phyloP scores from a whole-genome alignment of 202 grass and related monocot genomes.

The Saccharum hybrid region DNA sequence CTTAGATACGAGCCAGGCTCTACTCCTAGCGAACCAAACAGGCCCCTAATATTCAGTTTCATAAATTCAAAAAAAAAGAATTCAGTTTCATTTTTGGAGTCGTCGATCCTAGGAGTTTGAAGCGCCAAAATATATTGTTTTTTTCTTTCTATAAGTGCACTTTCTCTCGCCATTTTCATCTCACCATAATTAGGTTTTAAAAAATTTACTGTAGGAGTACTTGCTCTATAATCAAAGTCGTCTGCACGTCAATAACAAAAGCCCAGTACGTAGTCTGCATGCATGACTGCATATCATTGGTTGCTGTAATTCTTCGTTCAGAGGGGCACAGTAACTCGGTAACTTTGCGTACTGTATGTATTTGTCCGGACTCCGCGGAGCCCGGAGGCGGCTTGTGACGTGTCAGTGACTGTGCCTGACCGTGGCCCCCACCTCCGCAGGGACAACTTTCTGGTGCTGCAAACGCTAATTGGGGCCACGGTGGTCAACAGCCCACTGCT shows the following conservation, averaged over 20 bases:
- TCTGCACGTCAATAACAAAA: neutral
- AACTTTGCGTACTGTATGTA: neutral
- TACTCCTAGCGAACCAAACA: too few species aligned
- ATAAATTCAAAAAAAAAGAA: too few species aligned
- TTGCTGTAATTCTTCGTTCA: neutral
- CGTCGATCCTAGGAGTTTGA: too few species aligned
- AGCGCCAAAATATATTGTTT: neutral
- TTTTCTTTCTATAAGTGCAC: neutral
- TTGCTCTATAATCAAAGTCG: neutral
- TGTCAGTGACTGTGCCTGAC: neutral
- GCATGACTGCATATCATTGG: neutral
- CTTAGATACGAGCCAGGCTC: too few species aligned
- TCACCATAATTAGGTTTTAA: neutral
- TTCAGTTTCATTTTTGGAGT: neutral
- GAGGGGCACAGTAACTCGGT: neutral
- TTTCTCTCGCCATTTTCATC: neutral
- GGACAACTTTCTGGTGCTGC: conserved; percentile 84
- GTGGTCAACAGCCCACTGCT: conserved; percentile 47
- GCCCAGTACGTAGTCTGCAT: neutral
- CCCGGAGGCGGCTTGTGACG: neutral
- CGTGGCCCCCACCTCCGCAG: conserved; percentile 4
- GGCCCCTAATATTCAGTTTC: neutral
- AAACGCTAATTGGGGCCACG: conserved; percentile 60
- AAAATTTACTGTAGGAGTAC: neutral
- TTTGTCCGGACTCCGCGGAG: too few species aligned